These are phyloP conservation scores for Wallacemonas rigidus DNA, from an alignment of 208 protist genomes.

Conservation along the genomic window DNA sequence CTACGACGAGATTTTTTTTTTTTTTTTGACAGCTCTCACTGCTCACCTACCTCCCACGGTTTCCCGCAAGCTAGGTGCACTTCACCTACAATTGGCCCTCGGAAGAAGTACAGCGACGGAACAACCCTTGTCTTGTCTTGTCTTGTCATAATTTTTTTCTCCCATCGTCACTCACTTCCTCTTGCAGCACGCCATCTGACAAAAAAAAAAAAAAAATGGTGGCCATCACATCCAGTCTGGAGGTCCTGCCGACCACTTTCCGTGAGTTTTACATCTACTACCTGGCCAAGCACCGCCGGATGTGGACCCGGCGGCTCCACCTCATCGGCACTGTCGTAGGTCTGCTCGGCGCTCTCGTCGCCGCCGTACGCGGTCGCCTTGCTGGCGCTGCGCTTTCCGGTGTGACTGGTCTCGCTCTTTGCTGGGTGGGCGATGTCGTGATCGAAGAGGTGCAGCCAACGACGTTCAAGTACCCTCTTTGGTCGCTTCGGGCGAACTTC, in stretches of 20 bases:
- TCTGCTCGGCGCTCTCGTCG: conserved; percentile 25
- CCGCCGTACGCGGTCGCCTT: conserved; percentile 16
- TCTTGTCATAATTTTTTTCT: too few species aligned
- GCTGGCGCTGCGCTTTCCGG: conserved; percentile 23
- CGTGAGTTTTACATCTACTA: conserved; percentile 49
- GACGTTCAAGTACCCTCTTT: conserved; percentile 52
- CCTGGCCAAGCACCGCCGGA: conserved; percentile 34
- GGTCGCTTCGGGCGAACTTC: conserved; percentile 56
- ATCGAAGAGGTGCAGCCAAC: conserved; percentile 48
- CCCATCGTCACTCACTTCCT: too few species aligned
- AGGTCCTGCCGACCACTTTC: conserved; percentile 29
- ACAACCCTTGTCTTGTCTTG: too few species aligned
- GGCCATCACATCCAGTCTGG: conserved; percentile 12
- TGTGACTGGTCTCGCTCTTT: conserved; percentile 30
- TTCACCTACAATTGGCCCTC: too few species aligned
- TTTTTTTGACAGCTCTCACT: too few species aligned
- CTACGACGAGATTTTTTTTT: too few species aligned
- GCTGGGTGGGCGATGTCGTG: conserved; percentile 45
- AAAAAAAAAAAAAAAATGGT: neutral
- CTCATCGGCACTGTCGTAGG: conserved; percentile 36
- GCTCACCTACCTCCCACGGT: too few species aligned
- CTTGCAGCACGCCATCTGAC: too few species aligned
- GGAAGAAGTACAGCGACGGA: too few species aligned
- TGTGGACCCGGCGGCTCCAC: conserved; percentile 28
- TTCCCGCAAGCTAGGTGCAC: too few species aligned